phyloP scores from a whole-genome alignment of 768 basidiomycete species.

The Pleurotus ostreatus region DNA sequence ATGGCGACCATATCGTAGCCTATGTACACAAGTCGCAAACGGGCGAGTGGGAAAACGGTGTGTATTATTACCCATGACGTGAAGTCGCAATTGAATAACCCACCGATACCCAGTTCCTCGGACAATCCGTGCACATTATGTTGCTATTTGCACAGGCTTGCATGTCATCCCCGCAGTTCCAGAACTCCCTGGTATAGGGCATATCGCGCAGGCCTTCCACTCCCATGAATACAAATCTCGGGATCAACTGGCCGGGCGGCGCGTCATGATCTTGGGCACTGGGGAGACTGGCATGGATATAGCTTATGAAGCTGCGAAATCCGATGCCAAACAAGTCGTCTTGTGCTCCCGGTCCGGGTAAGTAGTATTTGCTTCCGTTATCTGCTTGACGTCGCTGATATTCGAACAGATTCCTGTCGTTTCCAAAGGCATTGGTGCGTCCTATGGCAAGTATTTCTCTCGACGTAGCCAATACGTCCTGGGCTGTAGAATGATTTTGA shows the following conservation, averaged over 20 bases:
- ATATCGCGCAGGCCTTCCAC: constrained; percentile 39
- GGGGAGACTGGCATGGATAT: constrained; percentile 67
- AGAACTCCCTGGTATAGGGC: constrained; percentile 42
- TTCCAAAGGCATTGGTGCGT: constrained; percentile 51
- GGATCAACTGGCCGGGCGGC: constrained; percentile 36
- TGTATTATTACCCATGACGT: constrained; percentile 1
- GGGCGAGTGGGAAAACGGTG: constrained; percentile 26
- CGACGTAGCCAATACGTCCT: no score
- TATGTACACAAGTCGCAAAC: constrained; percentile 22
- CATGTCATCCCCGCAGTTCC: constrained; percentile 54
- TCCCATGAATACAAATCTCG: constrained; percentile 49
- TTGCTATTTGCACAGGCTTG: constrained; percentile 53
- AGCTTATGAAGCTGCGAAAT: constrained; percentile 45
- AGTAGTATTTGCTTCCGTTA: constrained; percentile 2
- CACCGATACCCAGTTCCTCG: constrained; percentile 16
- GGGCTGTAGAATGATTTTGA: constrained; percentile 45
- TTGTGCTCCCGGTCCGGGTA: constrained; percentile 51
- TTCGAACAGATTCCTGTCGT: constrained; percentile 43
- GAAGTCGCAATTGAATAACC: neutral
- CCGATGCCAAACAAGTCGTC: constrained; percentile 46
- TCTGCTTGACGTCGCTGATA: neutral
- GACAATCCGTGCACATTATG: constrained; percentile 30
- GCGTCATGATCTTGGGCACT: constrained; percentile 53
- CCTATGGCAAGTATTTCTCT: neutral
- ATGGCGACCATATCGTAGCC: constrained; percentile 32